phyloP scores from a whole-genome alignment of 805 yeast species.

The Vanderwaltozyma yarrowii region DNA sequence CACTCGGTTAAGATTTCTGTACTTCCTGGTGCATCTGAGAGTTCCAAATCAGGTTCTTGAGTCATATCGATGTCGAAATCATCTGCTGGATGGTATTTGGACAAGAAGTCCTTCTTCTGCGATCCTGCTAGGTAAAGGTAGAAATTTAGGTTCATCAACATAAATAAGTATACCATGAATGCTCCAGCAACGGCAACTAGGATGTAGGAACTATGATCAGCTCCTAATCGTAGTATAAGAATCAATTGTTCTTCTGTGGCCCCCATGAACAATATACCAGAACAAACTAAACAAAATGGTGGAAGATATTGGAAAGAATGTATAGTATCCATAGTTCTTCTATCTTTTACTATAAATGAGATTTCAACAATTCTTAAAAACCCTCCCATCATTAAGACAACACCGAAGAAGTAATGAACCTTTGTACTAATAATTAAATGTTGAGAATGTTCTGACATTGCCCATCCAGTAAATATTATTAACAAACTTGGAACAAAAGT shows the following conservation, averaged over 20 bases:
- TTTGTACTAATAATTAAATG: slow-evolving; percentile 66
- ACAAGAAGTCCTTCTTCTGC: slow-evolving; percentile 8
- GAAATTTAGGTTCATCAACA: slow-evolving; percentile 46
- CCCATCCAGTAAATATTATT: slow-evolving; percentile 82
- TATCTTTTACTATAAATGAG: slow-evolving; percentile 61
- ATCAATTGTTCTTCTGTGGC: slow-evolving; percentile 84
- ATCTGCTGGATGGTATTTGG: slow-evolving; percentile 2
- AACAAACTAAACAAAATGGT: slow-evolving; percentile 63
- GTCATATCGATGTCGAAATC: slow-evolving; percentile 6
- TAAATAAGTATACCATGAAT: slow-evolving; percentile 58
- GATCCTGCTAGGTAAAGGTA: slow-evolving; percentile 37
- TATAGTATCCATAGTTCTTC: slow-evolving; percentile 38
- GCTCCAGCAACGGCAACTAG: slow-evolving; percentile 65
- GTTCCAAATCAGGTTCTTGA: no score
- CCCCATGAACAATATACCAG: slow-evolving; percentile 81
- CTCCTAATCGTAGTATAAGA: slow-evolving; percentile 59
- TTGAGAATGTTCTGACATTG: slow-evolving; percentile 88
- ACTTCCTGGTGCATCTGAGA: no score
- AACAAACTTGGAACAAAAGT: slow-evolving; percentile 74
- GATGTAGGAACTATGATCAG: slow-evolving; percentile 79
- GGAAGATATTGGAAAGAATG: slow-evolving; percentile 78
- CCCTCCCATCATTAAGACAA: slow-evolving; percentile 72
- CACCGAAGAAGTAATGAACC: slow-evolving; percentile 81
- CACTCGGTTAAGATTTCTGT: no score
- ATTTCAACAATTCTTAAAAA: slow-evolving; percentile 68